phyloP scores from a whole-genome alignment of 768 basidiomycete genomes.

The Amanita brunnescens region DNA sequence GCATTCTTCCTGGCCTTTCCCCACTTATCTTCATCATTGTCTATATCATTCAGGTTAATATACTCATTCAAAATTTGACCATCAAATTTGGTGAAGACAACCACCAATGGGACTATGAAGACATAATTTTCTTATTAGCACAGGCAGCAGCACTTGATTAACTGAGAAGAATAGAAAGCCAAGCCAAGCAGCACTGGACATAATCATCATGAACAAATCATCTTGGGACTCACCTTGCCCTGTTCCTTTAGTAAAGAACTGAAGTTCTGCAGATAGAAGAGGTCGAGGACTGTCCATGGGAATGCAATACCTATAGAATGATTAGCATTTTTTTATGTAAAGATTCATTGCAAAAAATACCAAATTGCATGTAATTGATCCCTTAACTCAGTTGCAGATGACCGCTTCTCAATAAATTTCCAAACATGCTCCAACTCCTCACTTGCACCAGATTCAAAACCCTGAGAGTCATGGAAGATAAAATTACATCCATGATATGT shows the following conservation, averaged over 20 bases:
- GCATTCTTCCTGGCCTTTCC: constrained; percentile 8
- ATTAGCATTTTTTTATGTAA: not conserved
- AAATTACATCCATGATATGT: constrained; percentile 24
- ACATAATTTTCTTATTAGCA: no score
- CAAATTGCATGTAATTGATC: constrained; percentile 23
- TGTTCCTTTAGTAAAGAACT: constrained; percentile 21
- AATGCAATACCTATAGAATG: constrained; percentile 11
- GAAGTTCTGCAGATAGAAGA: constrained; percentile 19
- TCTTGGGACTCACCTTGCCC: not conserved
- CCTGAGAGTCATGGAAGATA: constrained; percentile 34
- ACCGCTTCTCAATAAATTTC: constrained; percentile 20
- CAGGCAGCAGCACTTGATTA: no score
- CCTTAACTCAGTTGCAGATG: constrained; percentile 10
- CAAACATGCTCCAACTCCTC: constrained; percentile 21
- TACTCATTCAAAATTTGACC: constrained; percentile 13
- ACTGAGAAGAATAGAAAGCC: no score
- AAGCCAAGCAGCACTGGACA: no score
- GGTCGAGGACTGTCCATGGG: constrained; percentile 19
- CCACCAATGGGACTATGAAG: constrained; percentile 27
- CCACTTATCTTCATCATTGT: not conserved
- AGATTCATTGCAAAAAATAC: not conserved
- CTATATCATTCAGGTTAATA: not conserved
- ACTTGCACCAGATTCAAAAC: constrained; percentile 28
- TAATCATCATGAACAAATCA: no score
- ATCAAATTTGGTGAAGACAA: constrained; percentile 31